These are phyloP conservation scores for Zymoseptoria crescenta DNA, from an alignment of 2,329 filamentous ascomycete genomes.

Conservation along the genomic window DNA sequence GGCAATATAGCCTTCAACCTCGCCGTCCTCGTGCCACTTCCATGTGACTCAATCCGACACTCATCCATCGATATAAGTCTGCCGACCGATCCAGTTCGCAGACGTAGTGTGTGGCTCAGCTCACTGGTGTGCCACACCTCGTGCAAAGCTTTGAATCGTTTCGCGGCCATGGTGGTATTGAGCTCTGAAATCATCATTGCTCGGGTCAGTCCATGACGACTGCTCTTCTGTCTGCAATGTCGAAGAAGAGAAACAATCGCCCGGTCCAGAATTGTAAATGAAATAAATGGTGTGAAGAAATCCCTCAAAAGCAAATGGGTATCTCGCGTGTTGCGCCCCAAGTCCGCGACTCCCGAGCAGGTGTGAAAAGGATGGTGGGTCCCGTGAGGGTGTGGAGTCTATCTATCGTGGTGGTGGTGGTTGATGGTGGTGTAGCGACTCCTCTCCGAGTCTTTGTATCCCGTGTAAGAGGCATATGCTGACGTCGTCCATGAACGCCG, in stretches of 20 bases:
- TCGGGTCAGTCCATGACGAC: neutral
- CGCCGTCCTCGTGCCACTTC: neutral
- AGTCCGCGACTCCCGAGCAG: neutral
- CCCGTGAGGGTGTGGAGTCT: slow-evolving; percentile 19
- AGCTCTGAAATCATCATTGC: neutral
- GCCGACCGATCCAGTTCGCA: neutral
- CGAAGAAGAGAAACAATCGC: neutral
- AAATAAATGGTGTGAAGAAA: slow-evolving; percentile 2
- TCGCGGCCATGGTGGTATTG: neutral
- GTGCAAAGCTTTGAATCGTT: neutral
- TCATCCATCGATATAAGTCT: neutral
- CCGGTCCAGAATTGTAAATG: neutral
- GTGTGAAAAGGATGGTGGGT: neutral
- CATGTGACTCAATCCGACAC: neutral
- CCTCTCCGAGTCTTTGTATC: neutral
- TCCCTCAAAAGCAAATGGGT: slow-evolving; percentile 15
- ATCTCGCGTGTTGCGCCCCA: slow-evolving; percentile 18
- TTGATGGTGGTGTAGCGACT: slow-evolving; percentile 4
- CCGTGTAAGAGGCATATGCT: slow-evolving; percentile 4
- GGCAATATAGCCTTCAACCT: too few species aligned
- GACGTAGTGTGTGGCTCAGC: neutral
- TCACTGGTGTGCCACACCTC: neutral
- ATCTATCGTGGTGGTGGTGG: slow-evolving; percentile 12
- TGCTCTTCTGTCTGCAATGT: neutral
- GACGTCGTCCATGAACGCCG: slow-evolving; percentile 2